Evolutionary conservation across 225 moss, liverwort and hornwort genomes (phyloP).

Genomic region (Bryum argenteum): DNA sequence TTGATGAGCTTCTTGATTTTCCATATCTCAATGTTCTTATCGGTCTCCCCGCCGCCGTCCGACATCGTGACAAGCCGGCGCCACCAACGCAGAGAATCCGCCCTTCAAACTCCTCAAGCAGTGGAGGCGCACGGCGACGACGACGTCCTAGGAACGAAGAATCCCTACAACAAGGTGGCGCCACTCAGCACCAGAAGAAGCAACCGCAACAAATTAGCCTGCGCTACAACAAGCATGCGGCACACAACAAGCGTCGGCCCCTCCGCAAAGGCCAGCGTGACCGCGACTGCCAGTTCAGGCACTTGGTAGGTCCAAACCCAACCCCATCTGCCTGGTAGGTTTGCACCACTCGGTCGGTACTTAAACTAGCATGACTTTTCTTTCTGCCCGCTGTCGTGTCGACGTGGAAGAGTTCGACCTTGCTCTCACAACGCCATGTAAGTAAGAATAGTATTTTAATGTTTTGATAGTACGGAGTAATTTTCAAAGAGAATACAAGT

Average conservation of each 20-base stretch:
- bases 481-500: no score
- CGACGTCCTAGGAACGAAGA: not conserved
- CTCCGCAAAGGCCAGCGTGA: not conserved
- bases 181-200: not conserved
- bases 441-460: no score
- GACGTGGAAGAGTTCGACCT: no score
- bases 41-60: slow-evolving; percentile 80
- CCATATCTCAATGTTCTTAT: slow-evolving; percentile 99
- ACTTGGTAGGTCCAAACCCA: slow-evolving; percentile 4
- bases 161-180: not conserved
- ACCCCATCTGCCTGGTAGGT: no score
- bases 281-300: slow-evolving; percentile 11
- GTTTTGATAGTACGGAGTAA: no score
- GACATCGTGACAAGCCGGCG: slow-evolving; percentile 50
- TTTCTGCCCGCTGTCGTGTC: no score
- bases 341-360: no score
- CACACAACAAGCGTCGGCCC: not conserved
- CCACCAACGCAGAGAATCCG: not conserved
- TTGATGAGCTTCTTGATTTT: slow-evolving; percentile 99
- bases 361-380: no score
- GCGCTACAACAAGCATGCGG: slow-evolving; percentile 7
- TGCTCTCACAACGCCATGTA: no score
- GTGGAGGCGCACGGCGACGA: not conserved
- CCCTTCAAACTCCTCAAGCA: not conserved
- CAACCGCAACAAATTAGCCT: not conserved